These are phyloP conservation scores for Macrocybe gigantea DNA, from an alignment of 768 basidiomycete species.

Conservation along the genomic window DNA sequence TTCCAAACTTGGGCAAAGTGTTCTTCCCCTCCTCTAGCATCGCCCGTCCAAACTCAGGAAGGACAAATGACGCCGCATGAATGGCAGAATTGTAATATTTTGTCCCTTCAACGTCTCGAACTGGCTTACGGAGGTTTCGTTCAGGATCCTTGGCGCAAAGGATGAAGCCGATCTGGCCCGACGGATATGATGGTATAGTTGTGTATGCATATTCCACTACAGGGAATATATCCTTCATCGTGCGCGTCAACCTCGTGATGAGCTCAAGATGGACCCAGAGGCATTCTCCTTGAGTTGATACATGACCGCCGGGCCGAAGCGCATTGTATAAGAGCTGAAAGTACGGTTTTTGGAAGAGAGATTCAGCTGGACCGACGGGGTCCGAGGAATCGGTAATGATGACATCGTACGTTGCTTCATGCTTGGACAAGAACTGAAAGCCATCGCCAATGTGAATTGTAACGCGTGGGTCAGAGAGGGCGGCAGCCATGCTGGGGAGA, in stretches of 20 bases:
- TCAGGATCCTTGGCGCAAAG: constrained; percentile 75
- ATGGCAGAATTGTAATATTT: constrained; percentile 82
- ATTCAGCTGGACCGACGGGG: constrained; percentile 91
- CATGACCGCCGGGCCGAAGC: constrained; percentile 82
- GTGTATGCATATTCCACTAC: constrained; percentile 88
- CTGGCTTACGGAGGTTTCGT: constrained; percentile 65
- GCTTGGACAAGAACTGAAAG: constrained; percentile 91
- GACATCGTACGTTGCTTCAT: constrained; percentile 86
- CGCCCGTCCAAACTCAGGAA: constrained; percentile 87
- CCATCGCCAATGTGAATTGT: constrained; percentile 88
- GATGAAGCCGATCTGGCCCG: constrained; percentile 96
- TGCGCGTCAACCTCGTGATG: constrained; percentile 68
- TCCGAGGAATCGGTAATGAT: constrained; percentile 99
- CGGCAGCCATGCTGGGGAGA: constrained; percentile 90
- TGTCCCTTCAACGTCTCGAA: constrained; percentile 66
- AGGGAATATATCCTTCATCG: constrained; percentile 71
- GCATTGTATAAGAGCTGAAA: constrained; percentile 92
- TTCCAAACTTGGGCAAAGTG: constrained; percentile 69
- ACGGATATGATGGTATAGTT: constrained; percentile 96
- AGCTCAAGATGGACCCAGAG: constrained; percentile 91
- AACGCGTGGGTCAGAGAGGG: constrained; percentile 77
- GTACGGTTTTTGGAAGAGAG: constrained; percentile 96
- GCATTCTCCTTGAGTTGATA: constrained; percentile 95
- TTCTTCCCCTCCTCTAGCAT: constrained; percentile 69
- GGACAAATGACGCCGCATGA: constrained; percentile 78